Base-by-base conservation (phyloP, 192 early-diverging fungal genomes). In the Umbelopsis vinacea region DNA sequence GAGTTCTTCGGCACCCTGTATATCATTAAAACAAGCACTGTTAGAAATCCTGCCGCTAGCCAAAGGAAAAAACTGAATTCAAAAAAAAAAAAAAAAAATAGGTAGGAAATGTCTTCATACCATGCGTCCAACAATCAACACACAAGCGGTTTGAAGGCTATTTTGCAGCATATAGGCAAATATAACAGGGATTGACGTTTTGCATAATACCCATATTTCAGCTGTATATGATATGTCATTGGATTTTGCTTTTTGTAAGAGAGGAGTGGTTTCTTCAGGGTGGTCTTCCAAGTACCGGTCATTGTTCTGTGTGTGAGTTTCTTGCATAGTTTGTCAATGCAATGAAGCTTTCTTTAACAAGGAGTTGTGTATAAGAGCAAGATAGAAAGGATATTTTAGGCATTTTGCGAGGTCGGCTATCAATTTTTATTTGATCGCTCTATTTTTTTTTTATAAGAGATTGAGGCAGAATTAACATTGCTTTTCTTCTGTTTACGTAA, bases 1-100 rank as follows among this genome's bases (percentile, higher is more conserved):
- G 21, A 94, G 75, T 79, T 91, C 87, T 46, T 79, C 70, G 6
- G 84, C 57, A 23, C 86, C 84, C 74, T 76, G 46, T 37, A 50
- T 46, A 24, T 46, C 17, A 53, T 26, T 47, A 14, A 69, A 17
- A 8, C 8, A 22, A 19, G 26, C 14, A 4, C 5, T 29, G 46
- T 50, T 50, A 50, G n/a, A 8, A 50, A 15, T 53, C n/a, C 33
- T 24, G 21, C 40, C 6, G 11, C 8, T 0, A 0, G 40, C 40
- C 40, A 43, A 11, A 43, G 29, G 29, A 11, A 22, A 74, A 4
- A 22, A 15, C 23, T 22, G 35, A 45, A 45, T 10, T 6, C 4
- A 26, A 23, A 9, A 14, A 11, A 26, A 45, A 26, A 22, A 12
- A 15, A 33, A 35, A 22, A 47, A 29, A 45, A 45, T 29, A 29